phyloP scores from a whole-genome alignment of 2,329 filamentous ascomycete species.

The Venturia asperata region DNA sequence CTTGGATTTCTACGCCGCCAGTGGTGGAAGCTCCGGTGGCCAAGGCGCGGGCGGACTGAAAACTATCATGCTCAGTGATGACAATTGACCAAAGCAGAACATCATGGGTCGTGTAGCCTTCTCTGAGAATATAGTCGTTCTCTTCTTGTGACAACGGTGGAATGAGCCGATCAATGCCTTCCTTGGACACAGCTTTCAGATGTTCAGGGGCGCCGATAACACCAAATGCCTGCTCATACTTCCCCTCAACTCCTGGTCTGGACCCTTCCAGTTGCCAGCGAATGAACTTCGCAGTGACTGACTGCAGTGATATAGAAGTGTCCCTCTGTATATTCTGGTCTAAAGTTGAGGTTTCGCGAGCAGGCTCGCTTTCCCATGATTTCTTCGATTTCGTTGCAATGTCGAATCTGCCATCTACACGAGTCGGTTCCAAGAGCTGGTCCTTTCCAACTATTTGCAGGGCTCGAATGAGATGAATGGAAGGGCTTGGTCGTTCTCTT shows the following conservation, averaged over 20 bases:
- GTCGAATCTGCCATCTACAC: slow-evolving; percentile 7
- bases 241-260: background rate
- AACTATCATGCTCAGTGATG: background rate
- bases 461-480: background rate
- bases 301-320: slow-evolving; percentile 13
- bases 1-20: background rate
- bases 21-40: background rate
- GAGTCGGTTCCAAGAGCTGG: background rate
- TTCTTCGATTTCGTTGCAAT: background rate
- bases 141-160: slow-evolving; percentile 16
- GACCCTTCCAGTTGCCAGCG: background rate
- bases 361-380: background rate
- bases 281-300: slow-evolving; percentile 18
- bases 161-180: background rate
- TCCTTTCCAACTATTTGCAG: background rate
- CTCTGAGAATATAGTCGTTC: slow-evolving; percentile 20
- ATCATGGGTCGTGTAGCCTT: slow-evolving; percentile 24
- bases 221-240: background rate
- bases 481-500: slow-evolving; percentile 7
- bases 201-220: background rate
- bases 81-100: slow-evolving; percentile 21
- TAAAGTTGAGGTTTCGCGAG: background rate
- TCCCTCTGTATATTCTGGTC: background rate
- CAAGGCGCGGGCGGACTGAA: background rate
- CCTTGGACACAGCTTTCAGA: background rate